Base-by-base conservation (phyloP, 345 rosid genomes). In the Pelargonium nanum region DNA sequence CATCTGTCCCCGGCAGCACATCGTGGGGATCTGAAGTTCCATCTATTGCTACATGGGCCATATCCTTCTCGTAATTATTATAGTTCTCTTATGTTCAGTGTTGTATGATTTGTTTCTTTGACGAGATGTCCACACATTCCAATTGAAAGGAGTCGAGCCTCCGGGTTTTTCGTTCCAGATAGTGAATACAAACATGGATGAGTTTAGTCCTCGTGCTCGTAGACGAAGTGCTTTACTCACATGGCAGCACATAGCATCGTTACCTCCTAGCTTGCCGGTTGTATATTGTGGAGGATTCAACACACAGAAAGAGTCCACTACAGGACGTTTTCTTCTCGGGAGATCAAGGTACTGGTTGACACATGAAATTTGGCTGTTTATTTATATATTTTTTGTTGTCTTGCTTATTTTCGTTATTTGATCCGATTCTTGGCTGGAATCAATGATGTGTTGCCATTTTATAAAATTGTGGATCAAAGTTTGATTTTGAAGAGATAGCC, bases 221-320 rank as follows among this genome's bases (percentile, higher is more conserved):
- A 81, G 99, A 71, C 80, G 96, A 80, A 85, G 99, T 69, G 99
- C 99, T 61, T 79, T 93, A 69, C 99, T 93, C 59, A 93, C 99
- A 9, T 89, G 99, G 99, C 97, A 93, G 74, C 99, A 89, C 66
- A 89, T 93, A 59, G 99, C 99, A 21, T 93, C 99, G 24, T 79
- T 89, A 65, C 99, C 96, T 62, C 97, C 99, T 57, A 89, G 86
- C 70, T 78, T 89, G 64, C 90, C 97, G 0, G 99, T 93, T 70
- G 81, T 93, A 32, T 93, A 89, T 65, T 87, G 97, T 57, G 99
- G 99, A 53, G 97, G 97, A 64, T 93, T 93, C 74, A 93, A 93
- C 74, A 80, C 96, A 1, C 95, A 84, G 65, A 93, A 93, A 73
- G 99, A 93, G 76, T 93, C 99, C 61, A 89, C 95, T 34, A 78